Percentiles rank a stretch among this genome's conserved stretches.
These are phyloP conservation scores for Saccharomycopsis fermentans DNA, from an alignment of 805 yeast genomes.

Conservation along the genomic window DNA sequence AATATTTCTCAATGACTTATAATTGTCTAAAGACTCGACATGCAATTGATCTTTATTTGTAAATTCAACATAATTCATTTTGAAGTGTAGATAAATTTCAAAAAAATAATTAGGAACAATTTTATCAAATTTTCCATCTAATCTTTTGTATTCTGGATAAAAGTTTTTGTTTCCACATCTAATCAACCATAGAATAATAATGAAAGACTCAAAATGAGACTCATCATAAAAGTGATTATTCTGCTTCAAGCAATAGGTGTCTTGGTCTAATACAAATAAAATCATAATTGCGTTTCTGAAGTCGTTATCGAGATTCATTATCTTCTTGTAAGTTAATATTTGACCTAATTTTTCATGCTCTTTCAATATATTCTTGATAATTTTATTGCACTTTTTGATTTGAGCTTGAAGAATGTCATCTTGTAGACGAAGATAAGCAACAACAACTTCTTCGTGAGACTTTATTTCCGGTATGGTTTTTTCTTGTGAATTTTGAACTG, in stretches of 20 bases:
- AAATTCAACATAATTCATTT: neutral
- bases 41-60: neutral
- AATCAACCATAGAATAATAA: conserved; percentile 51
- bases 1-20: neutral
- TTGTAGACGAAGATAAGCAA: conserved; percentile 39
- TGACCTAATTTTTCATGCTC: conserved; percentile 26
- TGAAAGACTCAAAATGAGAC: conserved; percentile 21
- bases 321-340: conserved; percentile 47
- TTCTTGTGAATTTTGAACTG: conserved; percentile 25
- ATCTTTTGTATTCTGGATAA: conserved; percentile 7
- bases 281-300: conserved; percentile 25
- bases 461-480: conserved; percentile 10
- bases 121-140: conserved; percentile 2
- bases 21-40: neutral
- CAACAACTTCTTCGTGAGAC: neutral
- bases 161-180: conserved; percentile 38
- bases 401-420: conserved; percentile 35
- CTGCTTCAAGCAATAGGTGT: neutral
- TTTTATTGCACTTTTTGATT: conserved; percentile 34
- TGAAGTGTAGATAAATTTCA: conserved; percentile 8
- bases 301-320: conserved; percentile 42
- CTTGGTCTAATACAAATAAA: neutral
- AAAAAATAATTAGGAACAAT: conserved; percentile 10
- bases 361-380: conserved; percentile 36
- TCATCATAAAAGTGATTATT: neutral